phyloP scores from a whole-genome alignment of 768 basidiomycete species.

The Boletus barrowsii region DNA sequence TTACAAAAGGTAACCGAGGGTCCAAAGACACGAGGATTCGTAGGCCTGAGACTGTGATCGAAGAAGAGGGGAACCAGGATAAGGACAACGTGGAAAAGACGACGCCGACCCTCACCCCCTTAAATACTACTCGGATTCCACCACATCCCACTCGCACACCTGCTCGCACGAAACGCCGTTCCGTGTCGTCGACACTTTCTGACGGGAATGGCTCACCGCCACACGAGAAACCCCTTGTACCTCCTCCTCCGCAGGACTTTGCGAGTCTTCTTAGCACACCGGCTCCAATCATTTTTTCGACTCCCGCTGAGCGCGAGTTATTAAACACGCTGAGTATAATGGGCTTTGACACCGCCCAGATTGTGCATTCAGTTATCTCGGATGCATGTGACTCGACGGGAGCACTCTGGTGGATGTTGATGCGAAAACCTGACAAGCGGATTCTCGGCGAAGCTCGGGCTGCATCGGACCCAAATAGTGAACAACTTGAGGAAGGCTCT shows the following conservation, averaged over 20 bases:
- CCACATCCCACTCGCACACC: slow-evolving; percentile 82
- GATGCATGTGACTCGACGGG: slow-evolving; percentile 92
- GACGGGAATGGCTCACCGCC: slow-evolving; percentile 53
- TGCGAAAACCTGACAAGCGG: slow-evolving; percentile 70
- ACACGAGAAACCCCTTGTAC: slow-evolving; percentile 42
- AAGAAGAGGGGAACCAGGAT: slow-evolving; percentile 40
- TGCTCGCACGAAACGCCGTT: slow-evolving; percentile 91
- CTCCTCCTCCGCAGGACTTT: slow-evolving; percentile 53
- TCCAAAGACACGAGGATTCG: slow-evolving; percentile 33
- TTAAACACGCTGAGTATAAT: slow-evolving; percentile 69
- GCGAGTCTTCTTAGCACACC: slow-evolving; percentile 59
- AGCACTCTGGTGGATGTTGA: slow-evolving; percentile 96
- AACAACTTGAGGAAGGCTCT: slow-evolving; percentile 17
- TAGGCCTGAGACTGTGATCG: slow-evolving; percentile 49
- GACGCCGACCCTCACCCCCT: slow-evolving; percentile 21
- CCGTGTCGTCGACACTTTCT: slow-evolving; percentile 84
- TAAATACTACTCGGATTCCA: slow-evolving; percentile 36
- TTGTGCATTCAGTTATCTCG: slow-evolving; percentile 87
- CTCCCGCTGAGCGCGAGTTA: slow-evolving; percentile 74
- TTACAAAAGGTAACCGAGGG: slow-evolving; percentile 40
- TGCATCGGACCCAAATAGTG: slow-evolving; percentile 15
- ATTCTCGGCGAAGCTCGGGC: slow-evolving; percentile 38
- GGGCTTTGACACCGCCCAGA: slow-evolving; percentile 92
- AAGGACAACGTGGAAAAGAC: neutral
- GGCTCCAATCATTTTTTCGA: slow-evolving; percentile 83